These are phyloP conservation scores for Iberis pinnata DNA, from an alignment of 345 rosid genomes.

Conservation along the genomic window DNA sequence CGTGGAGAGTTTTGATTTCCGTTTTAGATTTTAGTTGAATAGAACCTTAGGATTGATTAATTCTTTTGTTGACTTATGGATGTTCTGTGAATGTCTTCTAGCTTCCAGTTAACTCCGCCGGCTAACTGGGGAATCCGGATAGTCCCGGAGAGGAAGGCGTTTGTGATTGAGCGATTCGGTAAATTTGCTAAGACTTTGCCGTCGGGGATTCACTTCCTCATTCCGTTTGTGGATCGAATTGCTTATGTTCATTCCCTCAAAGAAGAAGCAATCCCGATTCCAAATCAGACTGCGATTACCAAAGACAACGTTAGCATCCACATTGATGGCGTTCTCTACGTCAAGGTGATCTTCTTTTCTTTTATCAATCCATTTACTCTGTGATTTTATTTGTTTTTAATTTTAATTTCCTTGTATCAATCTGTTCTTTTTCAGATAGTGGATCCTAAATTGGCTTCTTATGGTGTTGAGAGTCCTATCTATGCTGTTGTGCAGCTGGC, in stretches of 20 bases:
- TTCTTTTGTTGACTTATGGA: background rate
- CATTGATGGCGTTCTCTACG: slow-evolving; percentile 86
- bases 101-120: slow-evolving; percentile 68
- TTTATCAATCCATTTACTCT: too few species aligned
- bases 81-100: slow-evolving; percentile 14
- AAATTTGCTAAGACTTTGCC: slow-evolving; percentile 74
- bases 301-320: slow-evolving; percentile 90
- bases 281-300: slow-evolving; percentile 88
- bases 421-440: slow-evolving; percentile 48
- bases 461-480: slow-evolving; percentile 92
- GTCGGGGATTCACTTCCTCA: slow-evolving; percentile 78
- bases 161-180: slow-evolving; percentile 84
- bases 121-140: slow-evolving; percentile 83
- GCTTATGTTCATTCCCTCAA: slow-evolving; percentile 96
- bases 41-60: slow-evolving; percentile 6
- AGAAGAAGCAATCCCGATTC: slow-evolving; percentile 91
- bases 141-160: slow-evolving; percentile 89
- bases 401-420: background rate
- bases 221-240: slow-evolving; percentile 84
- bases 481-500: slow-evolving; percentile 95
- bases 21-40: slow-evolving; percentile 1
- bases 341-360: slow-evolving; percentile 48
- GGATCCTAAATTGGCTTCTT: slow-evolving; percentile 84
- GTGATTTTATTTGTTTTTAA: background rate
- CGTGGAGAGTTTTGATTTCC: background rate